These are phyloP conservation scores for Claviceps sp. DNA, from an alignment of 2,329 filamentous ascomycete genomes.

Conservation along the genomic window DNA sequence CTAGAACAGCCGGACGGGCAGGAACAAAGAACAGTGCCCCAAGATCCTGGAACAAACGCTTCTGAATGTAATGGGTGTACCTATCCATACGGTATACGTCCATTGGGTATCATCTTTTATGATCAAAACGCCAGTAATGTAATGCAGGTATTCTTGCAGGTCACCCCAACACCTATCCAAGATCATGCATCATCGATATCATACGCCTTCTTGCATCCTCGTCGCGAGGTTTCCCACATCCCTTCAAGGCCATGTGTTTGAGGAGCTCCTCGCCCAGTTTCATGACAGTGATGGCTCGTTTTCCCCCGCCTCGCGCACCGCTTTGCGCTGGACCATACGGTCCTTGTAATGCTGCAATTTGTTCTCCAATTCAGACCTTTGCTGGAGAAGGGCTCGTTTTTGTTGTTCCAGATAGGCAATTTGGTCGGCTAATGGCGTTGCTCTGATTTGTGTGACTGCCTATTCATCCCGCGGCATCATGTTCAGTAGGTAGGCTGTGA, in stretches of 20 bases:
- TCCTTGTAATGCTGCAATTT: constrained; percentile 28
- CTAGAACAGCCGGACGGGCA: neutral
- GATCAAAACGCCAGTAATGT: constrained; percentile 5
- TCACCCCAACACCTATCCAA: neutral
- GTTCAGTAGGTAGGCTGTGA: neutral
- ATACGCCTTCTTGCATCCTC: no score
- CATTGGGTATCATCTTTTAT: constrained; percentile 1
- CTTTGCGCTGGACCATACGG: constrained; percentile 24
- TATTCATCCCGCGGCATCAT: constrained; percentile 4
- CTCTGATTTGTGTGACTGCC: constrained; percentile 24
- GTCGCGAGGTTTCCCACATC: neutral
- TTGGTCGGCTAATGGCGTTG: constrained; percentile 28
- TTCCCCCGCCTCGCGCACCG: no score
- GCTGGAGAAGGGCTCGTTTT: constrained; percentile 23
- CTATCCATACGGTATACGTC: neutral
- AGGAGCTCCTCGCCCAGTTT: no score
- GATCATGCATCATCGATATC: neutral
- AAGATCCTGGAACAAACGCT: neutral
- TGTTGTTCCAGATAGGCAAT: constrained; percentile 31
- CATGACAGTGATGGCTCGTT: no score
- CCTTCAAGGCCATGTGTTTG: neutral
- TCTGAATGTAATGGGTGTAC: neutral
- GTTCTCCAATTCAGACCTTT: constrained; percentile 26
- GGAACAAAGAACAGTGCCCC: neutral
- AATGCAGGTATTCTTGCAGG: neutral